These are phyloP conservation scores for Scleroderma citrinum DNA, from an alignment of 768 basidiomycete species.

Conservation along the genomic window DNA sequence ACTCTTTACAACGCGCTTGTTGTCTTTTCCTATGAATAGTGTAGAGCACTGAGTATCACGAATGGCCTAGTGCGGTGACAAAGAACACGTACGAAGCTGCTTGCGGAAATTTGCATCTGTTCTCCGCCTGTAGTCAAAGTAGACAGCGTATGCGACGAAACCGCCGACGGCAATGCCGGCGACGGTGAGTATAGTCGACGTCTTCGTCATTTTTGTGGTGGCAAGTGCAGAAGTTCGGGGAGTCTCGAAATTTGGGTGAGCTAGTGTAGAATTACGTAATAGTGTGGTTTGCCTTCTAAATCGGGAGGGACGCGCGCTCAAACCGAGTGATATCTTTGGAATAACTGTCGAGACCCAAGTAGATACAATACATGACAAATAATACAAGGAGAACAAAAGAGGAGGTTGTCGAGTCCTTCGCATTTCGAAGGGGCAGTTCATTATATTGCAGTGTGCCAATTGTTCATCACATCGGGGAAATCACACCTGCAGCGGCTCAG, in stretches of 20 bases:
- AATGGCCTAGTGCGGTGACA: neutral
- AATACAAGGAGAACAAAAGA: neutral
- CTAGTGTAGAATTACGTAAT: neutral
- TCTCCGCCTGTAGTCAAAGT: conserved; percentile 93
- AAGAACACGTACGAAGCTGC: conserved; percentile 62
- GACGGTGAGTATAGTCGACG: conserved; percentile 37
- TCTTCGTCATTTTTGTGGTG: conserved; percentile 21
- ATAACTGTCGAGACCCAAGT: neutral
- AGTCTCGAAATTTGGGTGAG: neutral
- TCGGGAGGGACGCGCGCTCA: neutral
- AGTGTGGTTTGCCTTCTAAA: neutral
- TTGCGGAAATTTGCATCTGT: conserved; percentile 85
- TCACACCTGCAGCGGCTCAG: neutral
- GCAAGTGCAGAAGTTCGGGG: neutral
- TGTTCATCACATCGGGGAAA: neutral
- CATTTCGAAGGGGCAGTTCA: neutral
- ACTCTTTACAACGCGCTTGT: conserved; percentile 79
- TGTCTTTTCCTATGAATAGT: conserved; percentile 68
- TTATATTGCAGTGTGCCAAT: neutral
- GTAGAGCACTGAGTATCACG: neutral
- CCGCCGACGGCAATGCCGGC: conserved; percentile 45
- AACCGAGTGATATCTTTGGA: neutral
- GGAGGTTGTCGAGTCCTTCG: neutral
- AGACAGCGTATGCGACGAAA: conserved; percentile 76
- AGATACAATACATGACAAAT: neutral